Conservation (phyloP, 2,329 filamentous ascomycete genomes). For the Cadophora sp. region DNA sequence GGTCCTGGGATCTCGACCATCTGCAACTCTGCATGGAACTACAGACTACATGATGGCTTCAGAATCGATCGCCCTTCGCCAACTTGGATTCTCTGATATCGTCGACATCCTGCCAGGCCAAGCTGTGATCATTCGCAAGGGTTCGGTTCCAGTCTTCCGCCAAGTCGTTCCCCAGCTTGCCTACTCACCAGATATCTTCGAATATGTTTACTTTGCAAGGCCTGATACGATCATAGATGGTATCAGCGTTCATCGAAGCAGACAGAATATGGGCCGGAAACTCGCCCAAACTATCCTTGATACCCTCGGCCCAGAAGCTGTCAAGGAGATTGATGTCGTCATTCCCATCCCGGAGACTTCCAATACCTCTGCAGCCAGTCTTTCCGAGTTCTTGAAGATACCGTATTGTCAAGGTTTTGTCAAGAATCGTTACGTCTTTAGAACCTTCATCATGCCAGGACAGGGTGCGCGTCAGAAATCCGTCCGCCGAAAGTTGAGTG, state of each 20-base stretch:
- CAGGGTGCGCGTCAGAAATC: slow-evolving; percentile 83
- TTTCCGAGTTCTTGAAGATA: slow-evolving; percentile 78
- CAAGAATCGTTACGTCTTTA: slow-evolving; percentile 89
- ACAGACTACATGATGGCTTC: slow-evolving; percentile 92
- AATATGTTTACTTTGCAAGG: slow-evolving; percentile 86
- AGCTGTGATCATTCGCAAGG: slow-evolving; percentile 86
- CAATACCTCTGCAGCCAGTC: slow-evolving; percentile 78
- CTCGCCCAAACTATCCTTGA: slow-evolving; percentile 76
- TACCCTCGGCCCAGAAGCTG: slow-evolving; percentile 69
- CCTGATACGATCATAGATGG: slow-evolving; percentile 86
- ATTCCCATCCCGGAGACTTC: slow-evolving; percentile 87
- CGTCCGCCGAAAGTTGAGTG: slow-evolving; percentile 87
- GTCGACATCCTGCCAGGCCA: slow-evolving; percentile 82
- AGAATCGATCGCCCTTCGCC: slow-evolving; percentile 82
- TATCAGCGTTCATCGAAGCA: slow-evolving; percentile 83
- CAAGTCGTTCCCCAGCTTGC: slow-evolving; percentile 72
- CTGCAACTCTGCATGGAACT: slow-evolving; percentile 64
- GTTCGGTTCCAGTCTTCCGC: slow-evolving; percentile 72
- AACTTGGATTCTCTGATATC: slow-evolving; percentile 81
- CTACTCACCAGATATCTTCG: slow-evolving; percentile 87
- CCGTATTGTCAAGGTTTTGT: slow-evolving; percentile 84
- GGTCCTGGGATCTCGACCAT: slow-evolving; percentile 76
- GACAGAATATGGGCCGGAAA: slow-evolving; percentile 85
- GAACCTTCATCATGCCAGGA: slow-evolving; percentile 86
- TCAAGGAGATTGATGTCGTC: slow-evolving; percentile 82